Base-by-base conservation (phyloP, 257 asterid genomes). In the Perilla frutescens region DNA sequence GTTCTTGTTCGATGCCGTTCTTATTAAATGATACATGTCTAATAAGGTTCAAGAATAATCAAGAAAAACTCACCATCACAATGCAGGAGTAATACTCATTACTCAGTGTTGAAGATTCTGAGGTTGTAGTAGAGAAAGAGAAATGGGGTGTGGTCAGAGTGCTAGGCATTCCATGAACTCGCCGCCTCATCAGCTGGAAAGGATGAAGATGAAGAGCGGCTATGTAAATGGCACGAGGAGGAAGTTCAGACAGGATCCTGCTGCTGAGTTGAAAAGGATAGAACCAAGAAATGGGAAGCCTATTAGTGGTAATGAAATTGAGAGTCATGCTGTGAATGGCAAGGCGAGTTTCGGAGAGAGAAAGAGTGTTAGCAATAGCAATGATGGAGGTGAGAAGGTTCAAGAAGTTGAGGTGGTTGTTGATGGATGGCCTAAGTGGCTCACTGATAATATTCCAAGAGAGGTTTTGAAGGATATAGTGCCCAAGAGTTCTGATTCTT, bases 371-470 rank as follows among this genome's bases (percentile, higher is more conserved):
- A 68, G 63, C 4, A 48, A 20, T 20, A 68, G 61, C 4, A 48
- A 20, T 44, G 72, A 62, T 56, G 70, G 59, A 13, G 85, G 62
- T 34, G 82, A 36, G 10, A 70, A 63, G 51, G 73, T 37, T 6
- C 79, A 20, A 20, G 90, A 82, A 14, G 83, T 81, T 32, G 85
- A 83, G 82, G 32, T 86, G 26, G 26, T 20, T 20, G 88, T 88
- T 8, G 85, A 88, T 76, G 97, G 96, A 0, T 90, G 97, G 91
- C 97, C 97, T 4, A 86, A 87, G 63, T 90, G 97, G 97, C 75
- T 91, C 4, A 77, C 75, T 67, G 87, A 88, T 41, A 87, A 87
- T 63, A 80, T 91, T 67, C 89, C 97, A 6, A 74, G 40, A 32
- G 81, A 85, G 55, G 96, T 81, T 53, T 68, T 91, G 83, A 81